These are phyloP conservation scores for Kitagawia praeruptora DNA, from an alignment of 129 eudicot genomes.

Conservation along the genomic window DNA sequence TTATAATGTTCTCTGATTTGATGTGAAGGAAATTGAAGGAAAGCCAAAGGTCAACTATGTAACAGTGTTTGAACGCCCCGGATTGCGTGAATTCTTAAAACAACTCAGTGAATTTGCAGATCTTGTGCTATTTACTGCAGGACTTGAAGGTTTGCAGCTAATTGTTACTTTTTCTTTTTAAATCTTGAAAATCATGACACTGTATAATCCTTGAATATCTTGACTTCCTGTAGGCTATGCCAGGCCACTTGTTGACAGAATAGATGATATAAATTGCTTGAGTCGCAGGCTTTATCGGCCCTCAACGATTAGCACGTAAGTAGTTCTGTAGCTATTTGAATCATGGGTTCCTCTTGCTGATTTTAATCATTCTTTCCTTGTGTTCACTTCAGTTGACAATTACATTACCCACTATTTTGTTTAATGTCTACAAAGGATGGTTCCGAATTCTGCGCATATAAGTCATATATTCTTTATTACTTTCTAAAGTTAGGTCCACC, in stretches of 20 bases:
- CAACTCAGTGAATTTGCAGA: slow-evolving; percentile 89
- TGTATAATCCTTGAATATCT: slow-evolving; percentile 11
- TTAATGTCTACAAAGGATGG: not conserved
- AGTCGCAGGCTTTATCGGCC: slow-evolving; percentile 81
- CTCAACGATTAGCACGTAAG: slow-evolving; percentile 92
- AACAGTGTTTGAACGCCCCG: slow-evolving; percentile 98
- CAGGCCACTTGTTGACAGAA: slow-evolving; percentile 93
- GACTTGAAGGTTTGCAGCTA: slow-evolving; percentile 90
- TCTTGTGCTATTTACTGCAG: slow-evolving; percentile 92
- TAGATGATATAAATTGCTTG: slow-evolving; percentile 62
- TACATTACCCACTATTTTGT: not conserved
- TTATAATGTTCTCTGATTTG: slow-evolving; percentile 14
- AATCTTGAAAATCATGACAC: slow-evolving; percentile 1
- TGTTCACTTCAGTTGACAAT: not conserved
- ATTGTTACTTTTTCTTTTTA: slow-evolving; percentile 3
- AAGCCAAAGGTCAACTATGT: slow-evolving; percentile 90
- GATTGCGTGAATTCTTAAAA: slow-evolving; percentile 71
- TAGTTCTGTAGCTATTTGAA: slow-evolving; percentile 9
- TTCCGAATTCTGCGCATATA: not conserved
- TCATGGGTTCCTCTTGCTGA: not conserved
- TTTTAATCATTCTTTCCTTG: not conserved
- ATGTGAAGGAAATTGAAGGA: slow-evolving; percentile 69
- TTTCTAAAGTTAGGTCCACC: too few relatives aligned
- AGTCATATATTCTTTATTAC: too few relatives aligned
- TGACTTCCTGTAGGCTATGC: slow-evolving; percentile 72